Base-by-base conservation (phyloP, 306 rosid species). In the Mucuna pruriens region DNA sequence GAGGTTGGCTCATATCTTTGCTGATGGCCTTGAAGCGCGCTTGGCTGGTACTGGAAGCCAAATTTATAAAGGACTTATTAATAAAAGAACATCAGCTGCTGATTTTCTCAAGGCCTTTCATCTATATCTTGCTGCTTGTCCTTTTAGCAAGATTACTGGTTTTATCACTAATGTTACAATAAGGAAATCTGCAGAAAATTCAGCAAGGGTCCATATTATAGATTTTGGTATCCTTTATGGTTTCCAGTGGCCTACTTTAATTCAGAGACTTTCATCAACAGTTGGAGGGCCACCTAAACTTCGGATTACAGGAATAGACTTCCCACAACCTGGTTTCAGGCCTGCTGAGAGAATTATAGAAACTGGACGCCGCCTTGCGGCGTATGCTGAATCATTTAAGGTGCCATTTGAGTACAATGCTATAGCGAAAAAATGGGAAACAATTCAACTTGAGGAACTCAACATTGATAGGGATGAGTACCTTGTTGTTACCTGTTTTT, bases 11-110 rank as follows among this genome's bases (percentile, higher is more conserved):
- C 69, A 88, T 83, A 86, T 90, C 72, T 93, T 95, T 83, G 97
- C 99, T 0, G 92, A 95, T 86, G 98, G 99, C 57, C 97, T 95
- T 2, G 97, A 93, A 85, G 98, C 99, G 15, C 97, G 99, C 71
- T 85, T 93, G 94, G 97, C 98, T 45, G 97, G 99, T 66, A 96
- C 96, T 9, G 97, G 99, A 77, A 93, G 97, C 89, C 94, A 96
- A 85, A 96, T 96, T 61, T 96, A 92, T 85, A 93, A 89, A 88
- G 94, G 98, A 65, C 85, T 96, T 57, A 40, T 92, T 33, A 89
- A 79, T 79, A 93, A 87, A 71, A 93, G 90, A 85, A 88, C 90
- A 42, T 87, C 91, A 44, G 93, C 97, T 57, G 89, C 91, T 42
- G 93, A 95, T 82, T 1, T 77, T 49, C 84, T 95, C 75, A 95